phyloP scores from a whole-genome alignment of 192 early-diverging fungal genomes.

The Backusella liffmaniae region DNA sequence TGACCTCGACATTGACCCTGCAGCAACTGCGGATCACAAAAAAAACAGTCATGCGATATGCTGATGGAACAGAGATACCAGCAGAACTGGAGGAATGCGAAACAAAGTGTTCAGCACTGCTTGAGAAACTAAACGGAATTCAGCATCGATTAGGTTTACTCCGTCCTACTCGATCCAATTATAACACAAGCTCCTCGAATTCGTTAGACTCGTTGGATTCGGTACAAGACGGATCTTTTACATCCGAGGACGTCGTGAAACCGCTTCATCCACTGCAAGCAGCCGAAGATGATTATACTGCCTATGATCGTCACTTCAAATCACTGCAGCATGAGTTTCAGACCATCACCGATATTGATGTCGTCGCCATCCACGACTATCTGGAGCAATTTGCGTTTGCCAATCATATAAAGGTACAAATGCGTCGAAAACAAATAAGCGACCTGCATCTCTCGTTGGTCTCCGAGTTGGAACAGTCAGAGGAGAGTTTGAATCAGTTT shows the following conservation, averaged over 20 bases:
- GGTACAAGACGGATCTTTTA: neutral
- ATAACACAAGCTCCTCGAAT: neutral
- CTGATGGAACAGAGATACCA: constrained; percentile 8
- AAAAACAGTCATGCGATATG: constrained; percentile 1
- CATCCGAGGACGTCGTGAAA: neutral
- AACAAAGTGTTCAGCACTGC: neutral
- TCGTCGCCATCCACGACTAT: neutral
- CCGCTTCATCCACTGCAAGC: constrained; percentile 23
- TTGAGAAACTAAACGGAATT: neutral
- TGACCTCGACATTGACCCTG: constrained; percentile 15
- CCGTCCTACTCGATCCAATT: neutral
- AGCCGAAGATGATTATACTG: constrained; percentile 16
- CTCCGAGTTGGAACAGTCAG: neutral
- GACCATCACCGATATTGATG: neutral
- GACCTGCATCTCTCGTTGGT: neutral
- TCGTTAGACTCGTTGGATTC: neutral
- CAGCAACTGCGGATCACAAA: constrained; percentile 14
- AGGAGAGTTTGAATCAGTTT: neutral
- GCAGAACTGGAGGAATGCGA: constrained; percentile 3
- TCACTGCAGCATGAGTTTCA: neutral
- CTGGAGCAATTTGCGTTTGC: neutral
- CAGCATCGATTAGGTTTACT: neutral
- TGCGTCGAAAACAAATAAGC: neutral
- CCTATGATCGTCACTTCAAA: constrained; percentile 11
- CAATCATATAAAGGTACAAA: neutral